phyloP scores from a whole-genome alignment of 169 alveolate species.

The Perkinsus marinus region DNA sequence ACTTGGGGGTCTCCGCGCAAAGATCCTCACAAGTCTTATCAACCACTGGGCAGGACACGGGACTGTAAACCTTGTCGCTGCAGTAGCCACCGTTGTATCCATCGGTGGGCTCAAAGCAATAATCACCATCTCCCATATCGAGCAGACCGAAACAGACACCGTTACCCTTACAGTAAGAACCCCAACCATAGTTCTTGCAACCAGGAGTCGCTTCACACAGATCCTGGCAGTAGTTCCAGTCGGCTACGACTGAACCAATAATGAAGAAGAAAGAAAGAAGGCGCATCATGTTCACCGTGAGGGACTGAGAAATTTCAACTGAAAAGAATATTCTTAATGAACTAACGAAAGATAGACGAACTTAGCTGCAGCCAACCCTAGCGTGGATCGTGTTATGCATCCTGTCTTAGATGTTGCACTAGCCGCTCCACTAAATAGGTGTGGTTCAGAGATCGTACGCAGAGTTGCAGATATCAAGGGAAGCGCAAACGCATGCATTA shows the following conservation, averaged over 20 bases:
- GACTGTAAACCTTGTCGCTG: not conserved
- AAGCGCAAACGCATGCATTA: too few species aligned
- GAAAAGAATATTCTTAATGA: not conserved
- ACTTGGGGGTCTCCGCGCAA: not conserved
- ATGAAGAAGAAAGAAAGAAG: not conserved
- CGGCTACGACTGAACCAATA: not conserved
- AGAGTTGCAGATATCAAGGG: too few species aligned
- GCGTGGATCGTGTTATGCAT: too few species aligned
- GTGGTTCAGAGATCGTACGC: too few species aligned
- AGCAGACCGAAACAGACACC: not conserved
- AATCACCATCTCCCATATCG: not conserved
- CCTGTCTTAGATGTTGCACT: too few species aligned
- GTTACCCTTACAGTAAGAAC: not conserved
- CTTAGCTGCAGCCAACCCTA: too few species aligned
- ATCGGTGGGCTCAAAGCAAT: not conserved
- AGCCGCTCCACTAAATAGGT: too few species aligned
- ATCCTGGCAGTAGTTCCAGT: not conserved
- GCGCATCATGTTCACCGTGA: not conserved
- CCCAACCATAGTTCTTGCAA: not conserved
- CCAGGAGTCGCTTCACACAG: not conserved
- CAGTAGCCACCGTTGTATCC: not conserved
- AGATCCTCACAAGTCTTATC: not conserved
- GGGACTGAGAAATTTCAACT: not conserved
- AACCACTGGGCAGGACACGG: not conserved
- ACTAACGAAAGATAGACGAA: not conserved